Evolutionary conservation across 306 rosid species (phyloP), one percentile per base, ranked within the genome.

Genomic region (Hippophae gyantsensis): DNA sequence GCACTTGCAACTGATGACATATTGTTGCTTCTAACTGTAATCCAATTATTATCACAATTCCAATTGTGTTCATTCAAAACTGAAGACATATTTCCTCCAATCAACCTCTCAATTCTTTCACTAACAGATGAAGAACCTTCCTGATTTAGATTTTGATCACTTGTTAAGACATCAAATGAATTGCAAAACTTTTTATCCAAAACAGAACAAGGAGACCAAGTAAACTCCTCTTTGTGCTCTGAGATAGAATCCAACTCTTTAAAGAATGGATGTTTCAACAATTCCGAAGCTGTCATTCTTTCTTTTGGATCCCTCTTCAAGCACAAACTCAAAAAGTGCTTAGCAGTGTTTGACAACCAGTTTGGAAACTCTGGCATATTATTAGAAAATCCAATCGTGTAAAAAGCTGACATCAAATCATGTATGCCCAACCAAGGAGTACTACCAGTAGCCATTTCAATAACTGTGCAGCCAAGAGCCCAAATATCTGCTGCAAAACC

Each of bases 401-500:
- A 69, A 58, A 81, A 72, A 65, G 69, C 83, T 1, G 81, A 62
- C 0, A 78, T 62, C 4, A 78, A 77, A 27, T 78, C 76, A 10
- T 8, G 52, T 5, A 74, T 13, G 14, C 61, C 69, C 40, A 59
- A 68, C 86, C 86, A 81, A 0, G 86, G 86, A 54, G 51, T 58
- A 8, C 43, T 51, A 1, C 83, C 86, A 0, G 78, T 78, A 2
- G 76, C 83, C 86, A 81, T 78, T 61, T 81, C 86, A n/a, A 81
- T 69, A 47, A 81, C 41, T 5, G 83, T 81, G 52, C 86, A 78
- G 14, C 86, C 86, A 43, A 78, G 71, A 26, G 84, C 81, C 87
- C 87, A 78, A 14, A 78, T 45, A 56, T 78, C 87, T 3, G 77
- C 78, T 44, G 60, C 74, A 23, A 78, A 75, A 13, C 79, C 79